Evolutionary conservation across 805 yeast genomes (phyloP).

Genomic region (Kurtzmaniella fragi): DNA sequence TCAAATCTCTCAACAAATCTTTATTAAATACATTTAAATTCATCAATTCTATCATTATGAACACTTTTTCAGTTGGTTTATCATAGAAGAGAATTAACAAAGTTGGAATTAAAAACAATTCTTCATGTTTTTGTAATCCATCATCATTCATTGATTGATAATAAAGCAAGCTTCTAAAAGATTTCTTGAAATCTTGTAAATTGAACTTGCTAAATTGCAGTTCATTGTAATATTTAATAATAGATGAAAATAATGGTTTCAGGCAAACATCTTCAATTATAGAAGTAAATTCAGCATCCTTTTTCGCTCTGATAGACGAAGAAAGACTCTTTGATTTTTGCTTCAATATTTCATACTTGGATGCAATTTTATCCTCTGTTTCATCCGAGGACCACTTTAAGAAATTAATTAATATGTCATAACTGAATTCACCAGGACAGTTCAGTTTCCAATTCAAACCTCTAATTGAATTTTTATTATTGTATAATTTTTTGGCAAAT

Average conservation of each 20-base stretch:
- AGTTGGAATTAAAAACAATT: constrained; percentile 33
- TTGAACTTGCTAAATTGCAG: constrained; percentile 7
- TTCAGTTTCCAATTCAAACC: constrained; percentile 35
- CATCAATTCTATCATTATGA: constrained; percentile 26
- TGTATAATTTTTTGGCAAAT: constrained; percentile 19
- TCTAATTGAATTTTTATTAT: constrained; percentile 26
- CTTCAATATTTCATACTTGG: constrained; percentile 15
- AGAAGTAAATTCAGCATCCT: constrained; percentile 29
- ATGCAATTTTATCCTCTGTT: constrained; percentile 12
- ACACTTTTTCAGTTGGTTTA: constrained; percentile 18
- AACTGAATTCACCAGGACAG: constrained; percentile 21
- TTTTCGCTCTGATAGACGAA: constrained; percentile 20
- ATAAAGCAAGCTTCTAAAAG: constrained; percentile 28
- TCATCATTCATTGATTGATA: constrained; percentile 32
- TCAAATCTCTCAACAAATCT: constrained; percentile 21
- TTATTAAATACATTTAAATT: constrained; percentile 26
- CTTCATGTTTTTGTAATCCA: constrained; percentile 36
- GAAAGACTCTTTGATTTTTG: constrained; percentile 20
- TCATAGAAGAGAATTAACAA: constrained; percentile 25
- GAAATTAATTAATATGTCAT: constrained; percentile 22
- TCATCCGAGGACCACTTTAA: constrained; percentile 12
- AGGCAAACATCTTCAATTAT: constrained; percentile 17
- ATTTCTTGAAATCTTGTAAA: constrained; percentile 13
- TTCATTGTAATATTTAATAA: constrained; percentile 12
- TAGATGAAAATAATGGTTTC: constrained; percentile 27